Conservation (phyloP, 805 yeast genomes). For the Hyphopichia homilentoma region DNA sequence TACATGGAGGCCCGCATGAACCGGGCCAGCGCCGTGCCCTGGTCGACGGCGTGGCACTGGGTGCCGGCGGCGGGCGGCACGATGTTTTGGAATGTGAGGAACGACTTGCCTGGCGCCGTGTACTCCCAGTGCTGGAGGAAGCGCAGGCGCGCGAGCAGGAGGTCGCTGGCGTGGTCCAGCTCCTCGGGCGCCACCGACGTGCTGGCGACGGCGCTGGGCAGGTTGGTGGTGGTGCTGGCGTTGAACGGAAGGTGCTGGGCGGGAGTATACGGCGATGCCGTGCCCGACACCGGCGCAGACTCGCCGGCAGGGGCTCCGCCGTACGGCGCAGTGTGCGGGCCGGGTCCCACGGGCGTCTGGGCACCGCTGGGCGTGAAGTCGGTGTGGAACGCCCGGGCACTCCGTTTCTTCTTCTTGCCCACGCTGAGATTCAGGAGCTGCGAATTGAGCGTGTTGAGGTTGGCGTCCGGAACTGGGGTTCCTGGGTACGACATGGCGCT, state of each 20-base stretch:
- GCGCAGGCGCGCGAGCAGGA: conserved; percentile 15
- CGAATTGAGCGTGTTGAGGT: too few species aligned
- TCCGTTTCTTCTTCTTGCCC: conserved; percentile 22
- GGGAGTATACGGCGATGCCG: not conserved
- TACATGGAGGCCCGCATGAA: conserved; percentile 77
- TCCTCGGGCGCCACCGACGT: not conserved
- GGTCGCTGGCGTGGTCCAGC: conserved; percentile 4
- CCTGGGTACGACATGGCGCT: too few species aligned
- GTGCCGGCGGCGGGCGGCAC: conserved; percentile 83
- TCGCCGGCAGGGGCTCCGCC: not conserved
- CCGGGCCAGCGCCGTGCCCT: conserved; percentile 80
- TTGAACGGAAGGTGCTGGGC: not conserved
- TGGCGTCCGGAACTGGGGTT: too few species aligned
- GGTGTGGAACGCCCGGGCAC: conserved; percentile 28
- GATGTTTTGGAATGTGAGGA: conserved; percentile 71
- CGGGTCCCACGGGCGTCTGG: conserved; percentile 4
- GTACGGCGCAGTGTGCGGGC: not conserved
- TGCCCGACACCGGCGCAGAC: not conserved
- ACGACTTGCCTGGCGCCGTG: conserved; percentile 34
- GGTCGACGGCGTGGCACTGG: conserved; percentile 67
- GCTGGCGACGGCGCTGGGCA: not conserved
- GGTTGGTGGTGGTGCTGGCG: not conserved
- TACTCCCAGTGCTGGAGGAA: conserved; percentile 20
- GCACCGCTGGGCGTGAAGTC: conserved; percentile 11
- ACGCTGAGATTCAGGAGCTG: conserved; percentile 7